A percentile compares a stretch with the other conserved stretches of the same genome.
These are phyloP conservation scores for Didymosphaeria variabile DNA, from an alignment of 2,329 filamentous ascomycete species.

Conservation along the genomic window DNA sequence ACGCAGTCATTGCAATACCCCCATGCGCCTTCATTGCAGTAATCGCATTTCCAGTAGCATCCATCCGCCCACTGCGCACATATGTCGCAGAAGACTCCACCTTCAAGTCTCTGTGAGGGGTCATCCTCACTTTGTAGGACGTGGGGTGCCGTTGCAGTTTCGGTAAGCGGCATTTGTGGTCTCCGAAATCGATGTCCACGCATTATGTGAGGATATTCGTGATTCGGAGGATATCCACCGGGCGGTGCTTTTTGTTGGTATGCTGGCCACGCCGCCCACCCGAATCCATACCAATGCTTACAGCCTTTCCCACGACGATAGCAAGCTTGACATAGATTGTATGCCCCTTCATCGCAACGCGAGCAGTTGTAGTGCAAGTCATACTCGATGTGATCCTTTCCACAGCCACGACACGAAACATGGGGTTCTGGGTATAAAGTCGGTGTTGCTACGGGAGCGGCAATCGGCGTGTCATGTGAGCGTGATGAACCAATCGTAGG, in stretches of 20 bases:
- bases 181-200: slow-evolving; percentile 56
- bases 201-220: slow-evolving; percentile 63
- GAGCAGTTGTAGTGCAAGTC: slow-evolving; percentile 85
- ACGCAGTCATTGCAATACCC: slow-evolving; percentile 91
- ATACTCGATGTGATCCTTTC: slow-evolving; percentile 78
- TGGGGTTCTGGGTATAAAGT: slow-evolving; percentile 72
- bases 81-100: slow-evolving; percentile 83
- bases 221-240: slow-evolving; percentile 51
- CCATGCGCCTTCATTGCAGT: slow-evolving; percentile 93
- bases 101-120: slow-evolving; percentile 73
- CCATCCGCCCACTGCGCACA: slow-evolving; percentile 79
- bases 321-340: slow-evolving; percentile 82
- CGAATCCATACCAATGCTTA: slow-evolving; percentile 88
- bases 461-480: slow-evolving; percentile 25
- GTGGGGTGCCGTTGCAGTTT: slow-evolving; percentile 33
- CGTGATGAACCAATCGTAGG: slow-evolving; percentile 28
- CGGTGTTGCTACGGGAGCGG: slow-evolving; percentile 31
- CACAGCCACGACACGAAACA: slow-evolving; percentile 77
- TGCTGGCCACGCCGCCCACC: slow-evolving; percentile 72
- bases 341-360: slow-evolving; percentile 74
- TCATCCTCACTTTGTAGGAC: slow-evolving; percentile 68
- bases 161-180: slow-evolving; percentile 33
- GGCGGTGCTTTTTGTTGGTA: slow-evolving; percentile 63
- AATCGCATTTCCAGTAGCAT: slow-evolving; percentile 88
- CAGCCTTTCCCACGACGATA: slow-evolving; percentile 82